Evolutionary conservation across 164 flowering plant species (phyloP), one percentile per base, ranked within the genome.

Genomic region (Sextonia rubra): DNA sequence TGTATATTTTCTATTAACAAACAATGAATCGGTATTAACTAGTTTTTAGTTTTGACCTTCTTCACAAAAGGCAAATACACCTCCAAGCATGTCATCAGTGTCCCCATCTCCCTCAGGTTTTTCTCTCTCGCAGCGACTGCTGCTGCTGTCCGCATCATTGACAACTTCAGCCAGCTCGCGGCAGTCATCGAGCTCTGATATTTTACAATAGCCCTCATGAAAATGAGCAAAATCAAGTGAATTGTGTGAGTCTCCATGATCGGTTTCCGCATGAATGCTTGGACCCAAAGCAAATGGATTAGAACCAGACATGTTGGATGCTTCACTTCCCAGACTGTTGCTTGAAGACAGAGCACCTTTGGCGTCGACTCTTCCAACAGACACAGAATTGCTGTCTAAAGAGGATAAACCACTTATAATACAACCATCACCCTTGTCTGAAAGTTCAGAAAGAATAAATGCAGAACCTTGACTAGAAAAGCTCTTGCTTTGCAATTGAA

Each of bases 41-140:
- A 71, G 60, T 48, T 70, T 29, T 32, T 6, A 63, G 63, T 55
- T 66, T 67, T 79, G 49, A 93, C 95, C 90, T 83, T 88, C 87
- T 77, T 88, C 97, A 60, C 89, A 89, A 80, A 91, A 90, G 73
- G 86, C 82, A 82, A 91, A 94, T 56, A 94, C 80, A 64, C 88
- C 91, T 17, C 93, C 97, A 65, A 91, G 87, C 81, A 87, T 75
- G 75, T 88, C 93, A 75, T 90, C 92, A 71, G 80, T 80, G 66
- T 89, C 94, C 61, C 80, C 91, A 80, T 88, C 89, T 71, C 88
- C 90, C 71, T 85, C 93, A 3, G 83, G 80, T 76, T 87, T 87
- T 71, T 84, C 90, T 78, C 80, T 82, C 61, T 86, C 85, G 69
- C 86, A 72, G 70, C 85, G 90, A 79, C 86, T 84, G 80, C 78